Evolutionary conservation across 768 basidiomycete genomes (phyloP), one percentile per base, ranked within the genome.

Genomic region (Russula abietina): DNA sequence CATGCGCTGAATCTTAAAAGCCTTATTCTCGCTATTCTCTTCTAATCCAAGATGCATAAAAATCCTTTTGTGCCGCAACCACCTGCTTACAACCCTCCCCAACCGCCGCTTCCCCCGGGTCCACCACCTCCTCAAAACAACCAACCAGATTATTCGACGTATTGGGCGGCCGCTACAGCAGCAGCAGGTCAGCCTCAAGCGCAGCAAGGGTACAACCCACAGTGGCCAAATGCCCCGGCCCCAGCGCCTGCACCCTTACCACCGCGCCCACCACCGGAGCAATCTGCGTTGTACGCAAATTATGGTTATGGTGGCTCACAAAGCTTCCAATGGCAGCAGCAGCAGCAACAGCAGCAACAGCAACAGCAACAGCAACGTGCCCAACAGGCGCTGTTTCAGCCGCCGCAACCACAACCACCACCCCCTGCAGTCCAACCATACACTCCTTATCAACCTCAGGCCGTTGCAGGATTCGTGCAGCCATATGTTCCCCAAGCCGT

Each of bases 221-320:
- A 89, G 72, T 88, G 86, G 87, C 78, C 76, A 56, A 61, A 60
- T 30, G 72, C 83, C 16, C 79, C 84, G 4, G 87, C 85, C 70
- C 68, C 75, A 19, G 71, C 71, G 26, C 71, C 73, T 39, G 70
- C 71, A 28, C 65, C 71, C 26, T 60, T 64, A 11, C 80, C 84
- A 39, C 80, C 85, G 49, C 78, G 86, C 54, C 87, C 88, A 36
- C 78, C 89, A 36, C 78, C 88, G 16, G 89, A 92, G 67, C 91
- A 93, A 70, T 89, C 86, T 71, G 86, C 89, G 28, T 75, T 94
- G 24, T 95, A 94, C 71, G 91, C 91, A 1, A 93, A 93, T 71
- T 95, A 95, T 70, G 93, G 93, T 36, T 95, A 96, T 72, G 90
- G 91, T 2, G 81, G 83, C 53, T 86, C 88, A 67, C 75, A 76